phyloP scores from a whole-genome alignment of 2,329 filamentous ascomycete species.

The Epichloe bromicola region DNA sequence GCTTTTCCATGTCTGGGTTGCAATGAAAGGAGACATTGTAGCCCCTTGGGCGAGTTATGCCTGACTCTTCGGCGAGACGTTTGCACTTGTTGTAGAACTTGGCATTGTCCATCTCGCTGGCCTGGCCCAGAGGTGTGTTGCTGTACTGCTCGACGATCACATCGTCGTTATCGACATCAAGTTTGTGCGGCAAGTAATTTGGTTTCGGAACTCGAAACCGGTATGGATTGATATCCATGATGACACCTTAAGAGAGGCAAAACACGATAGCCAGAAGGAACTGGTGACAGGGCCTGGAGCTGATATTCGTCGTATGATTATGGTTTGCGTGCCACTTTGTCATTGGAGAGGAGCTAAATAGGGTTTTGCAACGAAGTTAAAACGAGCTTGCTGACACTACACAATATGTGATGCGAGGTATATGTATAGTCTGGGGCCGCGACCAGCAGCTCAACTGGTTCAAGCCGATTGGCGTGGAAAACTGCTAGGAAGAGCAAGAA shows the following conservation, averaged over 20 bases:
- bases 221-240: constrained; percentile 33
- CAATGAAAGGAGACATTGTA: constrained; percentile 92
- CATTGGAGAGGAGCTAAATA: neutral
- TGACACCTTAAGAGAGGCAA: neutral
- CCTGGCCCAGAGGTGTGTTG: constrained; percentile 33
- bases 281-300: neutral
- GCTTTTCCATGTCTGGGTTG: constrained; percentile 87
- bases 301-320: neutral
- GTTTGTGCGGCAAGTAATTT: constrained; percentile 46
- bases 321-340: neutral
- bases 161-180: constrained; percentile 37
- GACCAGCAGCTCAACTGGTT: neutral
- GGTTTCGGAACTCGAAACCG: constrained; percentile 42
- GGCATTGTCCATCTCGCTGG: constrained; percentile 41
- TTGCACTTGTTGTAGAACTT: constrained; percentile 45
- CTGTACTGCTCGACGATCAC: constrained; percentile 39
- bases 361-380: neutral
- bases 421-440: too few species aligned
- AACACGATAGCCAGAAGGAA: neutral
- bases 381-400: neutral
- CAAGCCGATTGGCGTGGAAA: neutral
- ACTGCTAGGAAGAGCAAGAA: neutral
- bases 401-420: too few species aligned
- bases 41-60: constrained; percentile 67
- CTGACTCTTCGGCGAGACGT: constrained; percentile 44